Evolutionary conservation across 106 monocot species (phyloP).

Genomic region (Dendrobium nobile): DNA sequence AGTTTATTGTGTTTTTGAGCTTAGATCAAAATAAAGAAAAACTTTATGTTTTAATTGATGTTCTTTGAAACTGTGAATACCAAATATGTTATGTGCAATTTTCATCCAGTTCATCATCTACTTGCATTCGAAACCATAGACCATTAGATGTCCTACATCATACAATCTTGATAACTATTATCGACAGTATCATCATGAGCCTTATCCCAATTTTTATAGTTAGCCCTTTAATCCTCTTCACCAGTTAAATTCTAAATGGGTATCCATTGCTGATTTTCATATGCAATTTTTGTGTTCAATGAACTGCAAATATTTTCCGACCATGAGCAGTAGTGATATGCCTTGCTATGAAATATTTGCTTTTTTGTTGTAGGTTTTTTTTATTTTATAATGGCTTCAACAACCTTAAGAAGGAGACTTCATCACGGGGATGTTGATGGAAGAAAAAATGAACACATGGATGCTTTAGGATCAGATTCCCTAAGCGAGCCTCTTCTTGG

Average conservation of each 20-base stretch:
- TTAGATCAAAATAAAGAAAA: too few species aligned
- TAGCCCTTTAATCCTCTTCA: not conserved
- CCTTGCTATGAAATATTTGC: not conserved
- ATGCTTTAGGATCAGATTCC: constrained; percentile 28
- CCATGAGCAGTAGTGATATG: not conserved
- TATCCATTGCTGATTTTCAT: not conserved
- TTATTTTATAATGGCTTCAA: constrained; percentile 48
- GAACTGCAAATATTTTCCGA: not conserved
- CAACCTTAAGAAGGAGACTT: constrained; percentile 54
- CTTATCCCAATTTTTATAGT: not conserved
- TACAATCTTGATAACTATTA: not conserved
- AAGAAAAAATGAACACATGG: constrained; percentile 45
- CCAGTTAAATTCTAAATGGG: not conserved
- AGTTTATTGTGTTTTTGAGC: too few species aligned
- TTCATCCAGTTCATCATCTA: too few species aligned
- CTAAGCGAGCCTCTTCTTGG: constrained; percentile 80
- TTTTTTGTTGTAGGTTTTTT: not conserved
- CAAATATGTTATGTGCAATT: too few species aligned
- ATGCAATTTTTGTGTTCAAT: not conserved
- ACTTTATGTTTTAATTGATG: too few species aligned
- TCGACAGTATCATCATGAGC: not conserved
- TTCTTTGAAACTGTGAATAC: too few species aligned
- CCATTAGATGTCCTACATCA: not conserved
- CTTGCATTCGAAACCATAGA: not conserved
- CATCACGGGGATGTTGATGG: constrained; percentile 78